These are phyloP conservation scores for Luffa acutangula DNA, from an alignment of 306 rosid species.

Conservation along the genomic window DNA sequence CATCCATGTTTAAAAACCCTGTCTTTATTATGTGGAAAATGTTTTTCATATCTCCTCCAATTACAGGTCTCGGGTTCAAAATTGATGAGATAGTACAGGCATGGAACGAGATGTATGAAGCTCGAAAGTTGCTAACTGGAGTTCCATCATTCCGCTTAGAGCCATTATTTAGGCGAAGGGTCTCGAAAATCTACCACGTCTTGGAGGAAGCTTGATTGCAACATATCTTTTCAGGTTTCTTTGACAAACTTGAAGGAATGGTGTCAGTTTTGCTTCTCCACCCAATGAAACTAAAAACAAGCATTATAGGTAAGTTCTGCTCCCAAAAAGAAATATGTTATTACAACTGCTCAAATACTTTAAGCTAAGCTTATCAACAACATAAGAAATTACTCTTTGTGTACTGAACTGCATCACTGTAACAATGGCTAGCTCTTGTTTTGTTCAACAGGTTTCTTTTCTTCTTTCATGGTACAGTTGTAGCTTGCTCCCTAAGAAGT, in stretches of 20 bases:
- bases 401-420: background rate
- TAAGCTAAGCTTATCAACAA: background rate
- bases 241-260: background rate
- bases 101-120: slow-evolving; percentile 86
- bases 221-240: background rate
- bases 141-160: slow-evolving; percentile 78
- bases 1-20: background rate
- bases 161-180: slow-evolving; percentile 65
- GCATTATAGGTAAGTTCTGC: background rate
- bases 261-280: background rate
- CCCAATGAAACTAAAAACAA: background rate
- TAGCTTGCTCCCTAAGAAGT: background rate
- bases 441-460: slow-evolving; percentile 4
- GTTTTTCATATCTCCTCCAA: background rate
- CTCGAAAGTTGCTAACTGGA: slow-evolving; percentile 56
- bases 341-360: background rate
- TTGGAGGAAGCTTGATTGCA: slow-evolving; percentile 44
- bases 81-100: slow-evolving; percentile 80
- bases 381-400: background rate
- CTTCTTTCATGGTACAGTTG: background rate
- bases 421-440: background rate
- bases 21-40: background rate
- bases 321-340: background rate
- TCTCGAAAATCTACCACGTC: slow-evolving; percentile 54
- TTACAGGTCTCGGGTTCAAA: slow-evolving; percentile 62